phyloP scores from a whole-genome alignment of 2,329 filamentous ascomycete genomes.

The Gyromitra esculenta region DNA sequence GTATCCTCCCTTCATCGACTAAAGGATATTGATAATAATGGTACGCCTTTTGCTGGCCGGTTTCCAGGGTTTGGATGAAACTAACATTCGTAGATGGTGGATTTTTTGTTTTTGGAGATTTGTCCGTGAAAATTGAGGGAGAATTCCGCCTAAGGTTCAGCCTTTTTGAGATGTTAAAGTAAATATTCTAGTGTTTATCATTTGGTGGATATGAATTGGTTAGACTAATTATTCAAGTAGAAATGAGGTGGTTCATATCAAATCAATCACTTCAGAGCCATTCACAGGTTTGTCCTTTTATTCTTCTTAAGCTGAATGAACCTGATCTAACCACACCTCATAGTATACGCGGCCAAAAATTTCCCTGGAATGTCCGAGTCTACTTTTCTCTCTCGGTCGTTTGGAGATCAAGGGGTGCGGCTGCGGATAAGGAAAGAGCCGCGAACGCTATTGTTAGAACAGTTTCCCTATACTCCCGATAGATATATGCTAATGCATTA shows the following conservation, averaged over 20 bases:
- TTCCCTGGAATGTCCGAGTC: constrained; percentile 85
- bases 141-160: constrained; percentile 78
- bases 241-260: constrained; percentile 65
- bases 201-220: constrained; percentile 58
- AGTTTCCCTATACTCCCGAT: constrained; percentile 21
- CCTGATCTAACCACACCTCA: constrained; percentile 31
- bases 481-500: constrained; percentile 41
- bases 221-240: constrained; percentile 54
- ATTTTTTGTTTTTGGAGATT: constrained; percentile 90
- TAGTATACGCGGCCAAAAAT: constrained; percentile 69
- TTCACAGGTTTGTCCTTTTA: constrained; percentile 69
- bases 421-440: constrained; percentile 85
- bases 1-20: constrained; percentile 84
- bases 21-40: constrained; percentile 76
- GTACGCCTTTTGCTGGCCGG: constrained; percentile 40
- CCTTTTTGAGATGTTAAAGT: constrained; percentile 73
- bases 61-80: constrained; percentile 6
- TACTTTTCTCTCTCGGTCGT: constrained; percentile 80
- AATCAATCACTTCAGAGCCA: constrained; percentile 69
- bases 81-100: constrained; percentile 70
- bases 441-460: constrained; percentile 63
- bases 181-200: constrained; percentile 53
- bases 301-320: constrained; percentile 2
- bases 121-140: constrained; percentile 80
- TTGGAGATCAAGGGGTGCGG: constrained; percentile 87